These are phyloP conservation scores for Peltaster fructicola DNA, from an alignment of 2,329 filamentous ascomycete genomes.

Conservation along the genomic window DNA sequence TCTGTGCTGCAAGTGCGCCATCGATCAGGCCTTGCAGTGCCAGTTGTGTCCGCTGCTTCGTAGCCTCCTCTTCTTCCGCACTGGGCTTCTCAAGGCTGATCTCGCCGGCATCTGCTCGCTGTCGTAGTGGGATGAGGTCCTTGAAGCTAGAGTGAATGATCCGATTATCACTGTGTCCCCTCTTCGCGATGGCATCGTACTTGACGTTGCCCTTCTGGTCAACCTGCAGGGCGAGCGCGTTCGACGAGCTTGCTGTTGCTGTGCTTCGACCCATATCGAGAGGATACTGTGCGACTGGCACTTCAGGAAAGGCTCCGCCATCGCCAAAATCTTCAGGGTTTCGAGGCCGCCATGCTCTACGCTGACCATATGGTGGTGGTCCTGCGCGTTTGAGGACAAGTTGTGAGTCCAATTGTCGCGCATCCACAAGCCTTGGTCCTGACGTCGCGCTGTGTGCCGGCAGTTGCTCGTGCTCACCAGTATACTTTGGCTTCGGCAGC, in stretches of 20 bases:
- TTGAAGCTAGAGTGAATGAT: slow-evolving; percentile 94
- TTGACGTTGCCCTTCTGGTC: slow-evolving; percentile 85
- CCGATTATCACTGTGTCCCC: slow-evolving; percentile 67
- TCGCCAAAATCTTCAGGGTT: slow-evolving; percentile 84
- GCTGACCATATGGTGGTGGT: slow-evolving; percentile 74
- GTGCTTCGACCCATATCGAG: slow-evolving; percentile 83
- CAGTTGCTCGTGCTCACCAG: slow-evolving; percentile 71
- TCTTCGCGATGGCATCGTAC: slow-evolving; percentile 84
- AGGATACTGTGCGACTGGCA: slow-evolving; percentile 86
- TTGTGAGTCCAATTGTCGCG: slow-evolving; percentile 69
- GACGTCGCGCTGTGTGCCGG: slow-evolving; percentile 53
- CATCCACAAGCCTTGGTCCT: slow-evolving; percentile 66
- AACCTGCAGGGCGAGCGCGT: slow-evolving; percentile 82
- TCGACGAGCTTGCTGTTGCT: slow-evolving; percentile 43
- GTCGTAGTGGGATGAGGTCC: slow-evolving; percentile 82
- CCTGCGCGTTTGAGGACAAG: slow-evolving; percentile 68
- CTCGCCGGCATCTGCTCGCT: slow-evolving; percentile 83
- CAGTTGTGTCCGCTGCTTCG: slow-evolving; percentile 74
- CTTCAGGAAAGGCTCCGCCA: slow-evolving; percentile 88
- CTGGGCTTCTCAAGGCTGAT: slow-evolving; percentile 72
- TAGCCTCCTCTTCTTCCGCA: slow-evolving; percentile 65
- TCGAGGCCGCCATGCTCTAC: slow-evolving; percentile 79
- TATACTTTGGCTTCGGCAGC: slow-evolving; percentile 80
- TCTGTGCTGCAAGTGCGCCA: slow-evolving; percentile 78
- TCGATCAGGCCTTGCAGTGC: slow-evolving; percentile 68